Evolutionary conservation across 192 early-diverging fungal genomes (phyloP).

Genomic region (Mortierella antarctica): DNA sequence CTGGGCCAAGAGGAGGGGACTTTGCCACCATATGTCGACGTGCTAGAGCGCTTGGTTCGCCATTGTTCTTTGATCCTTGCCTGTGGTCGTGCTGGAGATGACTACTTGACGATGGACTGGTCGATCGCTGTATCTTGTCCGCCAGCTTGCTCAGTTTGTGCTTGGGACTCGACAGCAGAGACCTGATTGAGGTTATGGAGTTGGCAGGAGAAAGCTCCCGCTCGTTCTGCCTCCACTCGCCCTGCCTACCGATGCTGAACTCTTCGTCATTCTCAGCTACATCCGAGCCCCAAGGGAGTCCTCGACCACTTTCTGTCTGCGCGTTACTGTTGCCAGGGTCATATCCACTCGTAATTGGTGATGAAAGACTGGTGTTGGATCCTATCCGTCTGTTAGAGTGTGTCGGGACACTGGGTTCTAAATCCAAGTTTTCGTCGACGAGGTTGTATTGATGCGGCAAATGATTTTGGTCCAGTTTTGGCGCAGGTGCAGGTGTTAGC

Average conservation of each 20-base stretch:
- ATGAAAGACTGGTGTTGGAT: constrained; percentile 21
- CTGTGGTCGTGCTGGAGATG: constrained; percentile 42
- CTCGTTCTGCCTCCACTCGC: constrained; percentile 26
- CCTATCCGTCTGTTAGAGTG: constrained; percentile 16
- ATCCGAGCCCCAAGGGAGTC: constrained; percentile 27
- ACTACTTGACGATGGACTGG: constrained; percentile 51
- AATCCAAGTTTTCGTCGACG: constrained; percentile 48
- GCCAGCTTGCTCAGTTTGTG: constrained; percentile 42
- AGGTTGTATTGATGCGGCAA: constrained; percentile 57
- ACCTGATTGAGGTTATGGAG: constrained; percentile 45
- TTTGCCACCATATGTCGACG: constrained; percentile 39
- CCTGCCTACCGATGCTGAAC: constrained; percentile 20
- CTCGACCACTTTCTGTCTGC: background rate
- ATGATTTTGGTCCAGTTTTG: constrained; percentile 50
- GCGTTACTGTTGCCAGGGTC: constrained; percentile 1
- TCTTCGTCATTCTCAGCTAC: constrained; percentile 12
- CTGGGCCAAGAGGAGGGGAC: constrained; percentile 54
- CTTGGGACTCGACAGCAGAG: constrained; percentile 32
- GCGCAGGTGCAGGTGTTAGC: constrained; percentile 55
- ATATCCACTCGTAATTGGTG: background rate
- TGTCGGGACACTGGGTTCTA: constrained; percentile 16
- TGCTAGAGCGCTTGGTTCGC: constrained; percentile 16
- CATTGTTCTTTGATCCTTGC: constrained; percentile 40
- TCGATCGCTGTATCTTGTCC: constrained; percentile 53
- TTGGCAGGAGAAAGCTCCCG: constrained; percentile 41